Evolutionary conservation across 2,329 filamentous ascomycete genomes (phyloP).

Genomic region (Nannizziopsis arthrosporioides): DNA sequence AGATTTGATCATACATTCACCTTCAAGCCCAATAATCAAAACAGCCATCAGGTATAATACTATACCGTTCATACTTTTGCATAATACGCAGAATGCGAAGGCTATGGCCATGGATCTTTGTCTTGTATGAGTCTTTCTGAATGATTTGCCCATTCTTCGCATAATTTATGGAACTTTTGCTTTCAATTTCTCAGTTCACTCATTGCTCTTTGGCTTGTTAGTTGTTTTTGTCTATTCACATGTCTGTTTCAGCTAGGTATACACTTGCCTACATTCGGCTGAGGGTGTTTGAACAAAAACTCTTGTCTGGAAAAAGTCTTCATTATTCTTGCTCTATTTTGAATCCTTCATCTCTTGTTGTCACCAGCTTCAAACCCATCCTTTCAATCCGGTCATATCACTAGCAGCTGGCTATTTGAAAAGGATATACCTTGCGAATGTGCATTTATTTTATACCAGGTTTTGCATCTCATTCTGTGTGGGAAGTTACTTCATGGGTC

Average conservation of each 20-base stretch:
- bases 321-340: background rate
- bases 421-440: too few species aligned
- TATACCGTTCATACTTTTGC: background rate
- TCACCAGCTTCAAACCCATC: too few species aligned
- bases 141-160: slow-evolving; percentile 5
- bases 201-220: background rate
- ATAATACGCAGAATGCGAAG: background rate
- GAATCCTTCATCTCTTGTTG: too few species aligned
- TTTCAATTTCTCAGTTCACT: background rate
- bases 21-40: too few species aligned
- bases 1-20: too few species aligned
- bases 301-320: background rate
- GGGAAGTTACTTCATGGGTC: too few species aligned
- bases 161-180: slow-evolving; percentile 2
- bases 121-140: background rate
- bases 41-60: too few species aligned
- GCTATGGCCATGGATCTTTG: background rate
- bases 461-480: too few species aligned
- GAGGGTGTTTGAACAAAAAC: background rate
- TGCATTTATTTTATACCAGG: too few species aligned
- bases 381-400: too few species aligned
- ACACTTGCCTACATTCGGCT: background rate
- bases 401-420: too few species aligned
- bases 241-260: background rate
- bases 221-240: background rate